A percentile compares a stretch with the other conserved stretches of the same genome.
These are phyloP conservation scores for Solanum virginianum DNA, from an alignment of 257 asterid species.

Conservation along the genomic window DNA sequence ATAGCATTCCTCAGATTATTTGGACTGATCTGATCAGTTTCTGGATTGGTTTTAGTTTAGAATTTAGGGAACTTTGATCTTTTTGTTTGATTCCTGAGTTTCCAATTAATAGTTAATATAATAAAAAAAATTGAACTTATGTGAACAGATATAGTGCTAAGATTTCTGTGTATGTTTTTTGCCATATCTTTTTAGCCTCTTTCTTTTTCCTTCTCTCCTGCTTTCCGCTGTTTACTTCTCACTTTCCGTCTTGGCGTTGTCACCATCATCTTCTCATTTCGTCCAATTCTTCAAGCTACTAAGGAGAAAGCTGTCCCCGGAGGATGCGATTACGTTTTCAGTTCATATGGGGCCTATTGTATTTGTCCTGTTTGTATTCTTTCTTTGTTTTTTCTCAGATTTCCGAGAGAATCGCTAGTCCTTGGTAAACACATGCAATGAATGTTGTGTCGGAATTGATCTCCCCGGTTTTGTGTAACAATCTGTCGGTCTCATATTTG, in stretches of 20 bases:
- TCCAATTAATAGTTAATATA: background rate
- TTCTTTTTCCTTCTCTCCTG: background rate
- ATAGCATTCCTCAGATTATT: background rate
- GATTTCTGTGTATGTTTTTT: background rate
- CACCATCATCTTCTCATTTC: background rate
- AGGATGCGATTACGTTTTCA: background rate
- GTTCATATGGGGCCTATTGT: background rate
- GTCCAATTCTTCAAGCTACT: background rate
- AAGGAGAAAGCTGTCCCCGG: background rate
- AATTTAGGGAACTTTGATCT: background rate
- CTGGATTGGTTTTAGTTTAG: background rate
- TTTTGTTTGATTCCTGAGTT: background rate
- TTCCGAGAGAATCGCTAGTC: background rate
- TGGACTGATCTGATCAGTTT: background rate
- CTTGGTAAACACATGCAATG: background rate
- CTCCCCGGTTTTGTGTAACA: background rate
- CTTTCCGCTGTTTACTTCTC: background rate
- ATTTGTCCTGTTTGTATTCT: background rate
- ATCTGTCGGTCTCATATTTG: background rate
- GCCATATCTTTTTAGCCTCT: background rate
- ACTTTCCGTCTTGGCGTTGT: background rate
- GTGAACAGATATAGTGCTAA: background rate
- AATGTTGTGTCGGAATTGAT: background rate
- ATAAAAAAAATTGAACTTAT: background rate
- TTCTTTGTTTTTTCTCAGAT: background rate